Evolutionary conservation across 257 asterid genomes (phyloP), one percentile per base, ranked within the genome.

Genomic region (Fraxinus pennsylvanica): DNA sequence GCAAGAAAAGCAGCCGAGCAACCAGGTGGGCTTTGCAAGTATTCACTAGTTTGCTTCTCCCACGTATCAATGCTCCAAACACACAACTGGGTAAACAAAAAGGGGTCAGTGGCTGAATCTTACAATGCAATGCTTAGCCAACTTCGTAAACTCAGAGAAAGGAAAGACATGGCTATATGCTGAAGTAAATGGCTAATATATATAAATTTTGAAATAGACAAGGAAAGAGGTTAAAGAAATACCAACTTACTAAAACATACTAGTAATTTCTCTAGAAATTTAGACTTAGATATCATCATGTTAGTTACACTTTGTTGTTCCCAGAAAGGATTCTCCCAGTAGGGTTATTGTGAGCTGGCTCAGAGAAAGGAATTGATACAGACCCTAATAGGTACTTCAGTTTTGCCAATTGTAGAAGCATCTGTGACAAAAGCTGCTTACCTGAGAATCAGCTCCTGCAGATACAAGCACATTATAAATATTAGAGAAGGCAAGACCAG

Each of bases 381-480:
- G 9, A 57, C 29, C 7, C 12, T 17, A 57, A 5, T 5, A 57
- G 12, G 25, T 1, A 57, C 65, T 6, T 17, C 27, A 54, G 65
- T 54, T 54, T 54, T 54, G 4, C 65, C 65, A 54, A 54, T 6
- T 30, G 50, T 74, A 47, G 35, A 72, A 35, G 19, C 29, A n/a
- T 41, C 71, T n/a, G 38, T 22, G 32, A 33, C 33, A 32, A 69
- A 66, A n/a, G 68, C 17, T 36, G n/a, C 76, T 79, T 77, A 89
- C 93, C 93, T 89, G 91, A 75, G 93, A 86, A 86, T 89, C 93
- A 29, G 93, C 93, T 76, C 91, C 93, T 6, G 93, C 82, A 52
- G 93, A 89, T 35, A 89, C 87, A 65, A 89, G 93, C 82, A 89
- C 90, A n/a, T 83, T 89, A 71, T 84, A 85, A 63, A 86, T 63